These are phyloP conservation scores for Fusarium chlamydosporum DNA, from an alignment of 2,329 filamentous ascomycete genomes.

Conservation along the genomic window DNA sequence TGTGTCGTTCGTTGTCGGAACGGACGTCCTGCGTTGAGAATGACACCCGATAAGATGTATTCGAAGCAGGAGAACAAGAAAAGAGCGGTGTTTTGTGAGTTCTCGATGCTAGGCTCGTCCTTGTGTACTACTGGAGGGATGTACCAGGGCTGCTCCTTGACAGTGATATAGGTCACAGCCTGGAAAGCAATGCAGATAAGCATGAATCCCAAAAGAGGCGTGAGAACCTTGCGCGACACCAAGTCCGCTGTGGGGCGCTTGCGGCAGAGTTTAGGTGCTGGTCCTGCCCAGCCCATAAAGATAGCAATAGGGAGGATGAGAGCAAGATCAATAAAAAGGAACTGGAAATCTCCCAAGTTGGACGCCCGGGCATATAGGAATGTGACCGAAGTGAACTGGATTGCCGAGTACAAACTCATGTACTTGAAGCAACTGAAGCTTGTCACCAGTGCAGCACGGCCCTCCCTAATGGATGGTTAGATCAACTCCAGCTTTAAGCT, in stretches of 20 bases:
- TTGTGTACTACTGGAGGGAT: slow-evolving; percentile 82
- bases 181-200: slow-evolving; percentile 83
- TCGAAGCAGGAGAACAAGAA: slow-evolving; percentile 95
- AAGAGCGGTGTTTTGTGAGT: slow-evolving; percentile 92
- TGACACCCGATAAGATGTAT: slow-evolving; percentile 90
- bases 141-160: slow-evolving; percentile 87
- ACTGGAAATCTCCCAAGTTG: slow-evolving; percentile 97
- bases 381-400: slow-evolving; percentile 97
- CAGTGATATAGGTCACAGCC: slow-evolving; percentile 77
- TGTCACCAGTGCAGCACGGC: slow-evolving; percentile 93
- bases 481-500: neutral
- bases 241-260: slow-evolving; percentile 94
- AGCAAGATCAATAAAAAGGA: slow-evolving; percentile 92
- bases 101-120: slow-evolving; percentile 86
- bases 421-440: slow-evolving; percentile 99
- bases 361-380: slow-evolving; percentile 95
- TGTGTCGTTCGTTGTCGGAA: slow-evolving; percentile 85
- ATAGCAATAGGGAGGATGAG: slow-evolving; percentile 96
- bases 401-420: slow-evolving; percentile 99
- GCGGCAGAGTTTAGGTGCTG: slow-evolving; percentile 79
- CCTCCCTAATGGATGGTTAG: slow-evolving; percentile 72
- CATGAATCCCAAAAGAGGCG: slow-evolving; percentile 91
- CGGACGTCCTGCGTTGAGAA: slow-evolving; percentile 90
- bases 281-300: slow-evolving; percentile 98
- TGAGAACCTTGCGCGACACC: slow-evolving; percentile 92